phyloP scores from a whole-genome alignment of 176 grass and related monocot species.

The Musa schizocarpa region DNA sequence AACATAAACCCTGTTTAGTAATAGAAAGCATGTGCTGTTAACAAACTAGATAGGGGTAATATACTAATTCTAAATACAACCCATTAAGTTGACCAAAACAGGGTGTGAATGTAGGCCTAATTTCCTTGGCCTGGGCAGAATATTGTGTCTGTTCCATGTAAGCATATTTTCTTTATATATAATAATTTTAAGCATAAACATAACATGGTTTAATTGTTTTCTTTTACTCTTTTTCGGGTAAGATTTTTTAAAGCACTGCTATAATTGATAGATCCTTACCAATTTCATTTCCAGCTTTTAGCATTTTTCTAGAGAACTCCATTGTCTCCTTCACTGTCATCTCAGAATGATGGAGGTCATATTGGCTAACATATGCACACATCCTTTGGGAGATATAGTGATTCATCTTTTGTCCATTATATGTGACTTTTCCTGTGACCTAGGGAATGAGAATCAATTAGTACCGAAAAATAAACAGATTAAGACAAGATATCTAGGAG shows the following conservation, averaged over 20 bases:
- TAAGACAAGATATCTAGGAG: background rate
- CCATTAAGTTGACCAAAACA: background rate
- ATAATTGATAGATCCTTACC: background rate
- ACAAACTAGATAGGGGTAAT: background rate
- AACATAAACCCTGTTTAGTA: no score
- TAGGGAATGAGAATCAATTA: background rate
- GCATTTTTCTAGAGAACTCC: conserved; percentile 14
- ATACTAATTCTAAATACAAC: background rate
- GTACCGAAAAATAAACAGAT: background rate
- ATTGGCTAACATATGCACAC: conserved; percentile 20
- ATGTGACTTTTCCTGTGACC: conserved; percentile 19
- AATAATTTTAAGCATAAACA: background rate
- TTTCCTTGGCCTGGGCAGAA: background rate
- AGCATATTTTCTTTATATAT: background rate
- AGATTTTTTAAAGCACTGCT: background rate
- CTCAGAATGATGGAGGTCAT: conserved; percentile 14
- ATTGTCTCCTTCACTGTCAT: conserved; percentile 17
- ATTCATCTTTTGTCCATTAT: conserved; percentile 18
- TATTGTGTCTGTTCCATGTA: background rate
- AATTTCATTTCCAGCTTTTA: conserved; percentile 6
- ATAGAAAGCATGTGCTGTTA: background rate
- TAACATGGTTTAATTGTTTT: background rate
- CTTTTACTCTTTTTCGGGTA: background rate
- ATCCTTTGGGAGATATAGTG: background rate
- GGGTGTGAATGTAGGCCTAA: background rate